These are phyloP conservation scores for Micractinium sp. DNA, from an alignment of 139 green algal species.

Conservation along the genomic window DNA sequence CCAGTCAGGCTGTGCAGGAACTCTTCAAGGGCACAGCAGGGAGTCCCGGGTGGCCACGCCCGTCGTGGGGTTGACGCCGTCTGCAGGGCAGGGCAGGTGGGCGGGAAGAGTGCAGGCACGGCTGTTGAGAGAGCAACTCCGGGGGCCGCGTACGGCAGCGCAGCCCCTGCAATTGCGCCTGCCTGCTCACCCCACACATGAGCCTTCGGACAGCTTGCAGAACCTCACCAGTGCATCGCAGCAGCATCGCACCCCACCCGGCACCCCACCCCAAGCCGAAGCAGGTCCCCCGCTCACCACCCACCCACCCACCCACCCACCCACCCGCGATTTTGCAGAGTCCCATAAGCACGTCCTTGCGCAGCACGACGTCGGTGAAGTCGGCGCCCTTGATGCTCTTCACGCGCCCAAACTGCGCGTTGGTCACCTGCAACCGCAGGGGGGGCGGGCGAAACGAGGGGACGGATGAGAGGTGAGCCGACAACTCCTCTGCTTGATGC, in stretches of 20 bases:
- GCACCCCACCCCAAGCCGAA: too few species aligned
- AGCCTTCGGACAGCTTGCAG: not conserved
- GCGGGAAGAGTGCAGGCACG: not conserved
- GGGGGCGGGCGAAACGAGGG: not conserved
- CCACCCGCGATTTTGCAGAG: conserved; percentile 71
- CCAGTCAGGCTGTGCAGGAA: too few species aligned
- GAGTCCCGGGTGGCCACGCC: conserved; percentile 80
- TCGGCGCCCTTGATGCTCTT: conserved; percentile 58
- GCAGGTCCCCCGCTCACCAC: too few species aligned
- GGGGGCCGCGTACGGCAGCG: too few species aligned
- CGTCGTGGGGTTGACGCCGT: conserved; percentile 80
- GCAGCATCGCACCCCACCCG: too few species aligned
- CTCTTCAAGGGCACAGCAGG: conserved; percentile 66
- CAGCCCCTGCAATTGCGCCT: not conserved
- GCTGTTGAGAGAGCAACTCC: too few species aligned
- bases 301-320: not conserved
- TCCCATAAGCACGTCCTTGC: conserved; percentile 70
- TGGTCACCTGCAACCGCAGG: conserved; percentile 51
- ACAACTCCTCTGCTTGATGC: too few species aligned
- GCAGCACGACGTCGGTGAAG: conserved; percentile 72
- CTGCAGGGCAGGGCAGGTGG: conserved; percentile 33
- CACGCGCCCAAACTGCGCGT: conserved; percentile 67
- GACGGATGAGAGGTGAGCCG: not conserved
- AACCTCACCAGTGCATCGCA: too few species aligned
- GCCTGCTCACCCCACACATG: not conserved